Conservation (phyloP, 73 alveolate genomes). For the Diophrys sp. region DNA sequence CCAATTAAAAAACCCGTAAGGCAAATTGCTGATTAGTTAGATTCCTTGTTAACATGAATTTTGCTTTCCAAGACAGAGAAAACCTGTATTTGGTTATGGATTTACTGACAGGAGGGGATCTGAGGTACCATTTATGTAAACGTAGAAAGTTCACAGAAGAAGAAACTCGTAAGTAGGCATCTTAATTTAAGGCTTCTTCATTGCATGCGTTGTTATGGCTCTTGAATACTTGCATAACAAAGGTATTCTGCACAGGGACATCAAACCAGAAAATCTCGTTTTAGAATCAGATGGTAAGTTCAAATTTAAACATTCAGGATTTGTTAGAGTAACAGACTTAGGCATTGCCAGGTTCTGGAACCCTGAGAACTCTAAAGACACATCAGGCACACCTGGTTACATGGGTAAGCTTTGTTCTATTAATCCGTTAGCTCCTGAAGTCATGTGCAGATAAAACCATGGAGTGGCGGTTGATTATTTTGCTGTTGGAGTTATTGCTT, state of each 20-base stretch:
- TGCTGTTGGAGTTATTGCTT: slow-evolving; percentile 80
- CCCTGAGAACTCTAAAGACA: slow-evolving; percentile 58
- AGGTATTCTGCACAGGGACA: slow-evolving; percentile 91
- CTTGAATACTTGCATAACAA: slow-evolving; percentile 88
- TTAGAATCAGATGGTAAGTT: slow-evolving; percentile 72
- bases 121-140: slow-evolving; percentile 51
- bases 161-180: slow-evolving; percentile 22
- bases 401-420: slow-evolving; percentile 56
- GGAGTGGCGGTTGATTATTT: slow-evolving; percentile 81
- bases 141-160: slow-evolving; percentile 45
- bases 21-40: neutral
- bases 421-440: slow-evolving; percentile 75
- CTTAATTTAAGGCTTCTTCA: slow-evolving; percentile 66
- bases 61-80: slow-evolving; percentile 57
- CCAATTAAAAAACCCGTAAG: neutral
- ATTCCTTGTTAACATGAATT: slow-evolving; percentile 51
- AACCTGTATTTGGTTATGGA: slow-evolving; percentile 59
- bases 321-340: slow-evolving; percentile 53
- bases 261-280: slow-evolving; percentile 96
- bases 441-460: slow-evolving; percentile 85
- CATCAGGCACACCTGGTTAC: slow-evolving; percentile 67
- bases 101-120: slow-evolving; percentile 51
- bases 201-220: slow-evolving; percentile 84
- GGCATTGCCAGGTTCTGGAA: slow-evolving; percentile 70
- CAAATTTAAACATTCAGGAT: slow-evolving; percentile 12